Conservation (phyloP, 1,139 yeast species). For the Insectozyma bohioensis region DNA sequence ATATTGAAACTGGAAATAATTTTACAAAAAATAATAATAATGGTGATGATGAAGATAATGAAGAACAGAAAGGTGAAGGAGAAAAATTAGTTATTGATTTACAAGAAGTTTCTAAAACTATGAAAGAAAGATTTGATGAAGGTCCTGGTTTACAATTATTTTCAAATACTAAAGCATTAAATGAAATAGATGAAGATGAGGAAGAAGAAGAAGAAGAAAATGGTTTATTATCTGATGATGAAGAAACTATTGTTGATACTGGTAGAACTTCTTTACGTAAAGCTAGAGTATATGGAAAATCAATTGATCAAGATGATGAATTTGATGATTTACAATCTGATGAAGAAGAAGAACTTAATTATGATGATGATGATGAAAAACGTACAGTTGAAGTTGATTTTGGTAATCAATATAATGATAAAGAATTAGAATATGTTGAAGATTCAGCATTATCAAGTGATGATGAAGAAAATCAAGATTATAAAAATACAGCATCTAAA, state of each 20-base stretch:
- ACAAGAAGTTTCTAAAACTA: conserved; percentile 65
- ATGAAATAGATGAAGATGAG: conserved; percentile 38
- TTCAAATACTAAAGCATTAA: conserved; percentile 54
- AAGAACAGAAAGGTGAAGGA: conserved; percentile 66
- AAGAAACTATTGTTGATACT: conserved; percentile 25
- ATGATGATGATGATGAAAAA: conserved; percentile 34
- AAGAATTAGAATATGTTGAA: conserved; percentile 52
- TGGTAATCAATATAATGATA: conserved; percentile 39
- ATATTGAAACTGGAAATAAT: conserved; percentile 78
- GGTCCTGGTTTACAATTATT: conserved; percentile 77
- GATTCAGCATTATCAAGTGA: conserved; percentile 45
- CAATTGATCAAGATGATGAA: conserved; percentile 50
- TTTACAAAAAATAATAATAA: conserved; percentile 48
- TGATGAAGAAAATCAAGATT: conserved; percentile 24
- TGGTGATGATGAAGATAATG: conserved; percentile 45
- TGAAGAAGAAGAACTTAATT: conserved; percentile 36
- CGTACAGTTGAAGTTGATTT: conserved; percentile 53
- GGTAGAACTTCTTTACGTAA: conserved; percentile 64
- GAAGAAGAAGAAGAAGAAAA: conserved; percentile 29
- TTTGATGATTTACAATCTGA: conserved; percentile 37
- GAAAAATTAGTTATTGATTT: conserved; percentile 81
- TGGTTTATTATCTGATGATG: conserved; percentile 32
- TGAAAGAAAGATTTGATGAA: conserved; percentile 60
- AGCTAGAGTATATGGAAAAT: conserved; percentile 59
- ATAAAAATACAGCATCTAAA: conserved; percentile 49